Percentiles rank a stretch among this genome's conserved stretches.
phyloP scores from a whole-genome alignment of 2,329 filamentous ascomycete species.

The Aspergillus uvarum region DNA sequence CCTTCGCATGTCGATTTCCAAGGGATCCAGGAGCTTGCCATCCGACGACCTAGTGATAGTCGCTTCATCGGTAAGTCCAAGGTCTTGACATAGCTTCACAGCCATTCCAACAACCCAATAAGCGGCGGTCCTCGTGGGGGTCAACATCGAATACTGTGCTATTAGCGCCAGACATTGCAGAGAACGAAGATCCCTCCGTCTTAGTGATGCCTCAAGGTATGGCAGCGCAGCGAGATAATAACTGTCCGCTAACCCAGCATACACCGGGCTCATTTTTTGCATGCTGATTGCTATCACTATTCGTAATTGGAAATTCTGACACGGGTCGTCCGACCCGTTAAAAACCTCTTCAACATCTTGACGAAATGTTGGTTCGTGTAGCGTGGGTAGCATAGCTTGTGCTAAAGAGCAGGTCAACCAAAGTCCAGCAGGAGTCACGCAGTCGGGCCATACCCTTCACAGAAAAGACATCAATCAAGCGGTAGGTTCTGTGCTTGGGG shows the following conservation, averaged over 20 bases:
- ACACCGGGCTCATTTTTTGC: conserved; percentile 85
- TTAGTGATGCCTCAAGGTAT: conserved; percentile 77
- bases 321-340: conserved; percentile 70
- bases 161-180: conserved; percentile 86
- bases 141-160: conserved; percentile 86
- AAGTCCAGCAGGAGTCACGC: not conserved
- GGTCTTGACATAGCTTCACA: conserved; percentile 81
- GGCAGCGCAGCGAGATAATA: conserved; percentile 90
- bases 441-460: conserved; percentile 64
- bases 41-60: conserved; percentile 69
- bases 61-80: conserved; percentile 84
- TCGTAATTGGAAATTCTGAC: conserved; percentile 82
- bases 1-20: conserved; percentile 85
- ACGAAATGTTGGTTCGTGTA: conserved; percentile 80
- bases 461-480: conserved; percentile 80
- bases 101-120: conserved; percentile 92
- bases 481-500: conserved; percentile 69
- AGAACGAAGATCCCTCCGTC: conserved; percentile 85
- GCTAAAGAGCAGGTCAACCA: conserved; percentile 53
- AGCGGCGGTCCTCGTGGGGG: conserved; percentile 85
- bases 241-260: conserved; percentile 90
- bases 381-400: conserved; percentile 80
- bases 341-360: conserved; percentile 80
- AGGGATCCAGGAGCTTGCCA: conserved; percentile 62
- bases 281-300: conserved; percentile 94